phyloP scores from a whole-genome alignment of 2,329 filamentous ascomycete genomes.

The Rhinocladiella similis region DNA sequence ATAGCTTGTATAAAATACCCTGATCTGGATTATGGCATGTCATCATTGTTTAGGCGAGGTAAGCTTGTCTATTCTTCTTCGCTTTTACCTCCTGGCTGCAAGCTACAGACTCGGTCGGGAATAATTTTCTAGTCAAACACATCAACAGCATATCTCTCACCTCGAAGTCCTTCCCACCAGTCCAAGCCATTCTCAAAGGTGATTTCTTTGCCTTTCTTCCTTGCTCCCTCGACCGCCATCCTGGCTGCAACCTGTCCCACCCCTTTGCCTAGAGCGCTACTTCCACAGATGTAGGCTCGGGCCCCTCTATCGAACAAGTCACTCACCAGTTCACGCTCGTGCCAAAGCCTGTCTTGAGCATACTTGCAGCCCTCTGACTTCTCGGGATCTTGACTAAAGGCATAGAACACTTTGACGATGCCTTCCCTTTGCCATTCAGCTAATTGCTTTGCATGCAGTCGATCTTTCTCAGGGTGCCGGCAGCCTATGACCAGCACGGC shows the following conservation, averaged over 20 bases:
- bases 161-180: conserved; percentile 26
- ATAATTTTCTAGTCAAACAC: conserved; percentile 22
- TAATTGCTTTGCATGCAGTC: conserved; percentile 38
- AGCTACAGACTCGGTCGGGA: too few species aligned
- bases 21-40: neutral
- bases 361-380: conserved; percentile 52
- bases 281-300: conserved; percentile 67
- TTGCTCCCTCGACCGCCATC: conserved; percentile 34
- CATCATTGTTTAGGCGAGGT: too few species aligned
- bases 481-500: conserved; percentile 40
- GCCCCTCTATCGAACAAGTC: conserved; percentile 51
- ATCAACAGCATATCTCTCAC: conserved; percentile 28
- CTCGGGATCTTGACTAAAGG: conserved; percentile 54
- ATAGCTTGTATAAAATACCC: conserved; percentile 2
- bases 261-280: conserved; percentile 51
- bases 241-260: conserved; percentile 44
- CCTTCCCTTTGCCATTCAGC: conserved; percentile 61
- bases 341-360: conserved; percentile 54
- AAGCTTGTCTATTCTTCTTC: neutral
- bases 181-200: conserved; percentile 41
- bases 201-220: conserved; percentile 37
- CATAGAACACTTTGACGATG: conserved; percentile 61
- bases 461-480: conserved; percentile 36
- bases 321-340: conserved; percentile 47
- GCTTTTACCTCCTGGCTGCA: too few species aligned